Base-by-base conservation (phyloP, 139 green algal species). In the Chlorella ohadii region DNA sequence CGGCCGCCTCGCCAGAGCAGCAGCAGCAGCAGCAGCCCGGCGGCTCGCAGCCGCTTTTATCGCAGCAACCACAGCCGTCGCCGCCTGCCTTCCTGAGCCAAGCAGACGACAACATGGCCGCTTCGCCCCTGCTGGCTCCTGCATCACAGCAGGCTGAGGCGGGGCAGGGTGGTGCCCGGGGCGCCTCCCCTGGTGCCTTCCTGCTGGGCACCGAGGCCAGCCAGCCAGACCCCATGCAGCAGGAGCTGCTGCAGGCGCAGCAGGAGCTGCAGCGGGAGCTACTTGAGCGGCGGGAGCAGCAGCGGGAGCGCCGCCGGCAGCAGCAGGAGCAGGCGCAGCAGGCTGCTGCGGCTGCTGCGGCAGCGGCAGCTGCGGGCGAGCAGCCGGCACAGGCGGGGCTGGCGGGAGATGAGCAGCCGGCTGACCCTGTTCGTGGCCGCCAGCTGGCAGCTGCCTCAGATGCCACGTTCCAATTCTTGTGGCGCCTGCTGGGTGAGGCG, bases 181-280 rank as follows among this genome's bases (percentile, higher is more conserved):
- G 15, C 47, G 16, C 28, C n/a, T 39, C 13, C 47, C 67, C 16
- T 5, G 17, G 31, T 31, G 23, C 34, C 55, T 67, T 71, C 3
- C 15, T 72, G 36, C 16, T 82, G 4, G 76, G 76, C 76, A 72
- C 76, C 17, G 59, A 82, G 38, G 57, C 76, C 17, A 82, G 76
- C 76, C 76, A 82, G 76, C 76, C 76, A 2, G 76, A 82, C 59
- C 76, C 76, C 3, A 9, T 82, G 76, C 57, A 82, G 59, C 59
- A 72, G 57, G 76, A 27, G 36, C 36, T 33, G 25, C 36, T 41
- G 25, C 33, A 25, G 38, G 15, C 59, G 16, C 34, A 82, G 76
- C 76, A 72, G 76, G 34, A 72, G 76, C 31, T 66, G 36, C 57
- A 57, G 47, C 12, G 55, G n/a, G 75, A 68, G 75, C 20, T 81